Evolutionary conservation across 2,329 filamentous ascomycete genomes (phyloP), one percentile per base, ranked within the genome.

Genomic region (Colletotrichum sp.): DNA sequence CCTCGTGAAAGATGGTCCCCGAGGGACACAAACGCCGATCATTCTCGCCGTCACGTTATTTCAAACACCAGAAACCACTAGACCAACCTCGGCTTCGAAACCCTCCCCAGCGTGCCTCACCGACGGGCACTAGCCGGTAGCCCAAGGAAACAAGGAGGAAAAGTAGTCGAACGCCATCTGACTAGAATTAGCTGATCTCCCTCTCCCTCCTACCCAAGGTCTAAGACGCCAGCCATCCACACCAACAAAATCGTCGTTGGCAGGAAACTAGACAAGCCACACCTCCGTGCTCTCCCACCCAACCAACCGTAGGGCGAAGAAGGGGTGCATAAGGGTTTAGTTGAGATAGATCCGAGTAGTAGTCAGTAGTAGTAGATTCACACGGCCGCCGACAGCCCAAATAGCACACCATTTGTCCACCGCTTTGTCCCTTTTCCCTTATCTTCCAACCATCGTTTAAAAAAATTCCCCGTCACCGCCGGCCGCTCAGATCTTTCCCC

Each of bases 401-500:
- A 52, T 21, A 52, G n/a, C 44, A 52, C n/a, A 52, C 44, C n/a
- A 52, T 21, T 8, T 5, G 60, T 7, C 30, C 34, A 64, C n/a
- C 32, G 13, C 34, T 44, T 64, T 68, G 28, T 15, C 26, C 16
- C 16, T 21, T 13, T 60, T 39, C 13, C 32, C 67, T 69, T 62
- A 62, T 69, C 67, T 60, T 52, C 68, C 57, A 63, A 34, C 68
- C 57, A 63, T 63, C 57, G 26, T n/a, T 52, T 52, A 21, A 21
- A n/a, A n/a, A 52, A 63, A 16, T n/a, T 63, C 18, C 15, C 63
- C 39, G 24, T 72, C 70, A 76, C 64, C 73, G 73, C 59, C 70
- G 32, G 64, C 64, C 69, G 70, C 73, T 76, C 69, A 76, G 70
- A 76, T 69, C 64, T 66, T 34, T 36, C 16, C 70, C 70, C 73